Base-by-base conservation (phyloP, 2,329 filamentous ascomycete species). In the Intubia oerlemansii region DNA sequence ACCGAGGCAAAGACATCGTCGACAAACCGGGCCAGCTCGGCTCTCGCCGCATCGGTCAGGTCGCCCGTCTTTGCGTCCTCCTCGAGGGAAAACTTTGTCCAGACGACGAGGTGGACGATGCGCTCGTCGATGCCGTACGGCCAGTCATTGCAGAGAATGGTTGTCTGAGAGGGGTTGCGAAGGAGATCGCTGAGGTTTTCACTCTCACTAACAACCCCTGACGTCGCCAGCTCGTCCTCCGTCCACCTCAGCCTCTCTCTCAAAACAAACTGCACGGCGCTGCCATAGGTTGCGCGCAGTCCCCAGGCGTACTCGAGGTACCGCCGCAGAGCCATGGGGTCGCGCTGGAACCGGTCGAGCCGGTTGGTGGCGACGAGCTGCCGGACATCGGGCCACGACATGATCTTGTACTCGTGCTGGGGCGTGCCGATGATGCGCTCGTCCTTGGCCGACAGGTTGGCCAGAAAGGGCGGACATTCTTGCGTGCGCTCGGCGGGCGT, bases 31-130 rank as follows among this genome's bases (percentile, higher is more conserved):
- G 84, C 66, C 35, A 93, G 78, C 43, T 69, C 55, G 12, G 49
- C 50, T 27, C 70, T 61, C 7, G 69, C 66, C 35, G 58, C 49
- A 4, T 64, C 56, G 1, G 74, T 80, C 44, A 90, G 51, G 37
- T 81, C 69, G 10, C 66, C 73, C 0, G 68, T 65, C 54, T n/a
- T n/a, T n/a, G n/a, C n/a, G n/a, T n/a, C n/a, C n/a, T 88, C 72
- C 32, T 82, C 76, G 30, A 93, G 56, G 27, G 64, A 59, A 43
- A 91, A 92, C 49, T 92, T 92, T 27, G 78, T 88, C 85, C 85
- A 95, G 10, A 92, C 69, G 5, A 92, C 79, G 3, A 93, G 56
- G 46, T 93, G 85, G 11, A 79, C 65, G 37, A 92, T 84, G 29
- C 64, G 59, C 26, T 56, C 44, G 41, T 88, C 80, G 30, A 93